Evolutionary conservation across 164 flowering plant genomes (phyloP).

Genomic region (Berberis vulgaris): DNA sequence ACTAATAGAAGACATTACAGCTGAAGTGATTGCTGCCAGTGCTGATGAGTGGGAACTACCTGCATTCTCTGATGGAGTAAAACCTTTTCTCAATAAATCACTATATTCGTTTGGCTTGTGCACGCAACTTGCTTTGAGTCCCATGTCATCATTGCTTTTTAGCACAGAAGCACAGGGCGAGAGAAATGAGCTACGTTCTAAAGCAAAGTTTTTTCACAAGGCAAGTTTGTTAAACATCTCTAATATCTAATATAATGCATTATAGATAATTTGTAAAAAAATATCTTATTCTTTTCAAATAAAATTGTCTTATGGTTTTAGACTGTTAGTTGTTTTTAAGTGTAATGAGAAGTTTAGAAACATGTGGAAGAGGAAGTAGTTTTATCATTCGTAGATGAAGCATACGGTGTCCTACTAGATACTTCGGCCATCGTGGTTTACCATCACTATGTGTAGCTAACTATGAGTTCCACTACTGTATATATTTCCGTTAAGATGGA

Average conservation of each 20-base stretch:
- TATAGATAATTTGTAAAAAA: background rate
- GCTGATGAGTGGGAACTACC: constrained; percentile 41
- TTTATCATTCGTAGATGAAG: too few species aligned
- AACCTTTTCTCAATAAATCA: constrained; percentile 68
- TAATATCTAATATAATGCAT: background rate
- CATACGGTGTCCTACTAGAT: too few species aligned
- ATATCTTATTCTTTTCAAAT: too few species aligned
- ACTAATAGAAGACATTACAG: constrained; percentile 51
- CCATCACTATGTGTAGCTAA: too few species aligned
- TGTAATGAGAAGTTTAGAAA: too few species aligned
- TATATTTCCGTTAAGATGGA: too few species aligned
- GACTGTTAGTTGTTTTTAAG: too few species aligned
- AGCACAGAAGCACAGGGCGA: constrained; percentile 65
- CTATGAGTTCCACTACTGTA: too few species aligned
- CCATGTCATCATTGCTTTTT: constrained; percentile 42
- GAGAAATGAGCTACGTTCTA: constrained; percentile 44
- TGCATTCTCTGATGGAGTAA: constrained; percentile 37
- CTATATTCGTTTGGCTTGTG: constrained; percentile 48
- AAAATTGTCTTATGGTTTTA: too few species aligned
- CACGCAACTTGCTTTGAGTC: constrained; percentile 36
- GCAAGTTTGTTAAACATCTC: constrained; percentile 23
- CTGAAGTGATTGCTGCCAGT: constrained; percentile 23
- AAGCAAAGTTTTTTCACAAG: constrained; percentile 52
- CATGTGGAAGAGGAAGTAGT: too few species aligned
- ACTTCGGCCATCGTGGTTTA: too few species aligned